Evolutionary conservation across 345 rosid species (phyloP).

Genomic region (Psidium friedrichsthalianum): DNA sequence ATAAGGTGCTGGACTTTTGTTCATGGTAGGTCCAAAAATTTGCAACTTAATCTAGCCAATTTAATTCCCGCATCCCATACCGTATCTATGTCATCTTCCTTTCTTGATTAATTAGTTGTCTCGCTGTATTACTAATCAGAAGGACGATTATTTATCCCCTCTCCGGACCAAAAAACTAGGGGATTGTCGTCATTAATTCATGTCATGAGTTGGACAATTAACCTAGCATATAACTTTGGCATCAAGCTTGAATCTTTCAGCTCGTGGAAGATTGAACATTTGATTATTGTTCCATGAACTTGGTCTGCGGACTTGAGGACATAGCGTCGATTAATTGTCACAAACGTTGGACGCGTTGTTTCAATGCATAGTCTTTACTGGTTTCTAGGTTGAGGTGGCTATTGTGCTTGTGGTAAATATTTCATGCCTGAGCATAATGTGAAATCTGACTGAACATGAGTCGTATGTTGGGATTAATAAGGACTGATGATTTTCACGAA

Average conservation of each 20-base stretch:
- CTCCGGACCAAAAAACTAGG: too few relatives aligned
- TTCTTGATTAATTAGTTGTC: too few relatives aligned
- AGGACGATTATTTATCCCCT: too few relatives aligned
- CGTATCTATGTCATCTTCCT: too few relatives aligned
- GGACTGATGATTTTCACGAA: too few relatives aligned
- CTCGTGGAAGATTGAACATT: not conserved
- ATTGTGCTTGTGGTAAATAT: not conserved
- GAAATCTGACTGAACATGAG: too few relatives aligned
- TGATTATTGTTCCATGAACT: not conserved
- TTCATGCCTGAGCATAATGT: not conserved
- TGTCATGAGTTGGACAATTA: not conserved
- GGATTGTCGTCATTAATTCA: not conserved
- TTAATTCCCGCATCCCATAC: too few relatives aligned
- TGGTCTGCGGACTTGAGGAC: not conserved
- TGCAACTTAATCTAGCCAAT: too few relatives aligned
- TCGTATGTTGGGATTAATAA: too few relatives aligned
- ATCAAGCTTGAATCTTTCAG: not conserved
- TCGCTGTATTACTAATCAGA: too few relatives aligned
- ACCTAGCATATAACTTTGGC: rapidly evolving
- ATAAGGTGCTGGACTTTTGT: too few relatives aligned
- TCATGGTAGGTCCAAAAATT: too few relatives aligned
- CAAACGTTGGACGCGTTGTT: not conserved
- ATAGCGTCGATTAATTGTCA: not conserved
- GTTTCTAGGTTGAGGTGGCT: not conserved
- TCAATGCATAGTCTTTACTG: not conserved